Evolutionary conservation across 2,329 filamentous ascomycete species (phyloP).

Genomic region (Anthostomella pinea): DNA sequence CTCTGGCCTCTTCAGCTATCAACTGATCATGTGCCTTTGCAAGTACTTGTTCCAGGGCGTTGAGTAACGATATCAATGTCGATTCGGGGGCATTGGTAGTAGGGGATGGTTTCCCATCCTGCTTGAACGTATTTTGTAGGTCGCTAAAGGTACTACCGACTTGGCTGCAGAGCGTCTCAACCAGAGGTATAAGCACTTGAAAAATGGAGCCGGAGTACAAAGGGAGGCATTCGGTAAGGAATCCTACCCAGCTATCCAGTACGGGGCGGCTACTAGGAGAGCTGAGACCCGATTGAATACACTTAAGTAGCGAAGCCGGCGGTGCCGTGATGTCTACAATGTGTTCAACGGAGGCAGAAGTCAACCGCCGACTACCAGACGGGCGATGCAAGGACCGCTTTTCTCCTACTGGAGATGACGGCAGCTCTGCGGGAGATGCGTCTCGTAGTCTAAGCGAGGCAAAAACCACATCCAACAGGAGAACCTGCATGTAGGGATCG

Average conservation of each 20-base stretch:
- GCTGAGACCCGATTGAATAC: slow-evolving; percentile 76
- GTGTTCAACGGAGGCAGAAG: slow-evolving; percentile 34
- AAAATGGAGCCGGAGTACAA: slow-evolving; percentile 84
- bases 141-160: slow-evolving; percentile 70
- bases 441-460: slow-evolving; percentile 67
- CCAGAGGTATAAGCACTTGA: slow-evolving; percentile 83
- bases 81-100: slow-evolving; percentile 57
- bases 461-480: slow-evolving; percentile 75
- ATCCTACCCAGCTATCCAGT: slow-evolving; percentile 87
- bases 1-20: slow-evolving; percentile 69
- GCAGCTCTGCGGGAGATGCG: slow-evolving; percentile 36
- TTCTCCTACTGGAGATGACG: slow-evolving; percentile 45
- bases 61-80: slow-evolving; percentile 80
- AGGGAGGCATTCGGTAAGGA: slow-evolving; percentile 79
- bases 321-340: slow-evolving; percentile 46
- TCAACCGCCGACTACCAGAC: slow-evolving; percentile 37
- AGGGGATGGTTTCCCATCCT: slow-evolving; percentile 29
- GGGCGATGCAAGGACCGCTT: slow-evolving; percentile 45
- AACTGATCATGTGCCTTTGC: slow-evolving; percentile 83
- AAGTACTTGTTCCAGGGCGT: slow-evolving; percentile 86
- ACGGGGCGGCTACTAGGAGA: slow-evolving; percentile 71
- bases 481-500: slow-evolving; percentile 71
- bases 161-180: slow-evolving; percentile 83
- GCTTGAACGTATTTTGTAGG: slow-evolving; percentile 63
- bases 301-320: slow-evolving; percentile 72